Evolutionary conservation across 352 stramenopile genomes (phyloP).

Genomic region (Phytophthora palmivora): DNA sequence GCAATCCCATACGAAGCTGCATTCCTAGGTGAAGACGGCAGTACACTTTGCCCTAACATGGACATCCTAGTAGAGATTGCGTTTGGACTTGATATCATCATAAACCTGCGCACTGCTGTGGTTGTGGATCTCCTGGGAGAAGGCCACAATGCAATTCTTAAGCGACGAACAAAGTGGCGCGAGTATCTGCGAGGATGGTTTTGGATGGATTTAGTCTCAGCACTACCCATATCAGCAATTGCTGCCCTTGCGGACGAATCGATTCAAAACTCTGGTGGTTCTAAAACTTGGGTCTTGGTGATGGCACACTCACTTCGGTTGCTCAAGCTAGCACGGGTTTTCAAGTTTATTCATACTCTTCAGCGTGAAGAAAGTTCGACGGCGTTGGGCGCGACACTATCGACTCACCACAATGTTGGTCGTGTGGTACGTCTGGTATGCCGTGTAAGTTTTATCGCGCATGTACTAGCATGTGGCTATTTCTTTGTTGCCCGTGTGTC

Average conservation of each 20-base stretch:
- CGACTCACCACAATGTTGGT: conserved; percentile 55
- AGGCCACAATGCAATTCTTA: conserved; percentile 48
- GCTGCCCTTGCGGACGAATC: conserved; percentile 29
- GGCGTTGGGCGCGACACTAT: conserved; percentile 30
- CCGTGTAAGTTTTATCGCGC: conserved; percentile 71
- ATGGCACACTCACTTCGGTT: conserved; percentile 76
- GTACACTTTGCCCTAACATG: conserved; percentile 30
- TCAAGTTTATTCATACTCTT: conserved; percentile 86
- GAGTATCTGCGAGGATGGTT: conserved; percentile 81
- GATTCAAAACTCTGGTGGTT: conserved; percentile 10
- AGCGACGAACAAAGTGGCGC: conserved; percentile 31
- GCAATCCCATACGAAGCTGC: conserved; percentile 71
- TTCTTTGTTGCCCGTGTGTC: conserved; percentile 62
- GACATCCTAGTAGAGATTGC: conserved; percentile 54
- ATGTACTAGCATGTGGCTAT: conserved; percentile 68
- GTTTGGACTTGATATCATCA: conserved; percentile 63
- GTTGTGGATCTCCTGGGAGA: conserved; percentile 39
- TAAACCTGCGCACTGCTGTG: conserved; percentile 63
- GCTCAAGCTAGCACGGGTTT: conserved; percentile 85
- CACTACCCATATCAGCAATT: conserved; percentile 59
- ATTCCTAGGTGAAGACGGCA: conserved; percentile 50
- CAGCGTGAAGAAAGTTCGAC: conserved; percentile 60
- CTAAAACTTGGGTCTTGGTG: conserved; percentile 42
- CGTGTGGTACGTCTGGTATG: conserved; percentile 64
- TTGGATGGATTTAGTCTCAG: conserved; percentile 70